A percentile compares a stretch with the other conserved stretches of the same genome.
phyloP scores from a whole-genome alignment of 371 early-diverging fungal genomes.

The Vairimorpha ceranae region DNA sequence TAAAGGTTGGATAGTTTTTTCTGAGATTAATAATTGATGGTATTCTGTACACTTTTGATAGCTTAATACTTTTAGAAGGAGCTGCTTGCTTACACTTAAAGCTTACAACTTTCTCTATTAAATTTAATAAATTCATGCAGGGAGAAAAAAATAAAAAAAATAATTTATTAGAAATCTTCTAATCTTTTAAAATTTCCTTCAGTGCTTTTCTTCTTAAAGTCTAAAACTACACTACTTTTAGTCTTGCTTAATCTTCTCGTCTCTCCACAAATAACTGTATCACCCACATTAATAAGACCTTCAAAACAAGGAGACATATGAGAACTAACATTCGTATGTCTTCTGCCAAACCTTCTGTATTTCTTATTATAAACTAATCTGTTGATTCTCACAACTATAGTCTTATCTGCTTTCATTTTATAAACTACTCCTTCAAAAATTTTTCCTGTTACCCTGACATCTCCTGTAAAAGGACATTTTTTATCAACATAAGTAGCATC shows the following conservation, averaged over 20 bases:
- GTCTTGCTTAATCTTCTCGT: slow-evolving; percentile 63
- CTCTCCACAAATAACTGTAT: slow-evolving; percentile 82
- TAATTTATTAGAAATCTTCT: slow-evolving; percentile 36
- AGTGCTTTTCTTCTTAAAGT: slow-evolving; percentile 40
- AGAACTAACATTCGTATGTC: slow-evolving; percentile 96
- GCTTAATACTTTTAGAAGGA: background rate
- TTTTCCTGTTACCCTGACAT: slow-evolving; percentile 92
- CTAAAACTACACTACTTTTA: slow-evolving; percentile 60
- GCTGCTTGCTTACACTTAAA: background rate
- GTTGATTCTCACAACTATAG: slow-evolving; percentile 90
- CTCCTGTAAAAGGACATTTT: slow-evolving; percentile 99
- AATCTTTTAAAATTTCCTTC: slow-evolving; percentile 28
- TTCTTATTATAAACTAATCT: slow-evolving; percentile 98
- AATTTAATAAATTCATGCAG: background rate
- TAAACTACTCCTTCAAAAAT: slow-evolving; percentile 88
- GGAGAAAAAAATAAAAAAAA: background rate
- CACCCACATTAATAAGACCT: slow-evolving; percentile 77
- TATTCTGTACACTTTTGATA: background rate
- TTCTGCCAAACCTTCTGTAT: slow-evolving; percentile 99
- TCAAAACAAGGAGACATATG: slow-evolving; percentile 95
- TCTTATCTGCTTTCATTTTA: slow-evolving; percentile 96
- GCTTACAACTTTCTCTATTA: background rate
- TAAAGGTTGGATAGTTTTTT: background rate
- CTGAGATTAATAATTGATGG: background rate
- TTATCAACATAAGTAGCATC: slow-evolving; percentile 90